Percentiles rank a stretch among this genome's conserved stretches.
phyloP scores from a whole-genome alignment of 2,329 filamentous ascomycete genomes.

The Aureobasidium mangrovei region DNA sequence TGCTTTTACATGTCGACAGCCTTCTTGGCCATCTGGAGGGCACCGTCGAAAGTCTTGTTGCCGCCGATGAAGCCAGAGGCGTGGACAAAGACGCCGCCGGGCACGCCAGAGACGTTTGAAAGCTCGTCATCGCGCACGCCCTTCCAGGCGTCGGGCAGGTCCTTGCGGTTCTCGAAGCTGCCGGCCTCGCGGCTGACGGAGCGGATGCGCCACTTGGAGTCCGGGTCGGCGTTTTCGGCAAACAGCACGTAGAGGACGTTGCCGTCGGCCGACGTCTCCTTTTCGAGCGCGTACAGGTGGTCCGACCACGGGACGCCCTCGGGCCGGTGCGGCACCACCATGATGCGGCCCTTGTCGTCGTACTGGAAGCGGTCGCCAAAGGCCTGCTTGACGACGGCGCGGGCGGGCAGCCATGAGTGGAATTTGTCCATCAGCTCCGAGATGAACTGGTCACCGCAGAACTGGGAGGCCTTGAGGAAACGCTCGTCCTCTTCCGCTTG shows the following conservation, averaged over 20 bases:
- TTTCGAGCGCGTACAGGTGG: conserved; percentile 83
- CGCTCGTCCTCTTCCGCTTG: conserved; percentile 72
- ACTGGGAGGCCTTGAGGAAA: conserved; percentile 66
- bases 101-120: conserved; percentile 59
- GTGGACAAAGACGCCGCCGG: conserved; percentile 84
- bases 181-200: conserved; percentile 76
- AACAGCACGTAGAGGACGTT: conserved; percentile 82
- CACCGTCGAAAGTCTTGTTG: conserved; percentile 84
- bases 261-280: conserved; percentile 39
- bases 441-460: conserved; percentile 85
- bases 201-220: conserved; percentile 87
- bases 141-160: conserved; percentile 84
- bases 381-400: conserved; percentile 66
- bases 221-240: conserved; percentile 66
- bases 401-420: conserved; percentile 77
- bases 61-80: conserved; percentile 94
- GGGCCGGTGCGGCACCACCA: conserved; percentile 57
- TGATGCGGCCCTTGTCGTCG: conserved; percentile 66
- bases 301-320: conserved; percentile 91
- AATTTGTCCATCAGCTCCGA: conserved; percentile 69
- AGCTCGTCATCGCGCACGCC: conserved; percentile 81
- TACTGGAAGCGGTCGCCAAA: conserved; percentile 60
- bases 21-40: conserved; percentile 73
- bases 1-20: conserved; percentile 44
- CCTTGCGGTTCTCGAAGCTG: conserved; percentile 86